Percentiles rank a stretch among this genome's conserved stretches.
Evolutionary conservation across 1,284 basidiomycete species (phyloP).

Genomic region (Cryptococcus amylolentus): DNA sequence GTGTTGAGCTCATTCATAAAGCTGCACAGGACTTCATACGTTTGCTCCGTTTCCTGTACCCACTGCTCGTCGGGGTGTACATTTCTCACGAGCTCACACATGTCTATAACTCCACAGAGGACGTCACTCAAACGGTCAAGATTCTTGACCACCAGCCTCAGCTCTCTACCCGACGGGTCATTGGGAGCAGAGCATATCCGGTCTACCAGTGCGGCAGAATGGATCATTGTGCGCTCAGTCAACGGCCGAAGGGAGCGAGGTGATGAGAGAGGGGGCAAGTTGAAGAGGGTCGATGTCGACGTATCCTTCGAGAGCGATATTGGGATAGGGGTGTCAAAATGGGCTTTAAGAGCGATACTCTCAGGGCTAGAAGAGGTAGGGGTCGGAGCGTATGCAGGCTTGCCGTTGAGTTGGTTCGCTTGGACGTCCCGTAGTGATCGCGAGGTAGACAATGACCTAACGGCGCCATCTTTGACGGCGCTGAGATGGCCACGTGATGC

Average conservation of each 20-base stretch:
- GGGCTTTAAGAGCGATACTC: conserved; percentile 19
- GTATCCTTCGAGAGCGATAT: not conserved
- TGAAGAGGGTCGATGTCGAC: conserved; percentile 39
- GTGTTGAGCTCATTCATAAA: conserved; percentile 99
- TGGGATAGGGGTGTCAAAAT: conserved; percentile 23
- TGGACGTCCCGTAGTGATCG: too few relatives aligned
- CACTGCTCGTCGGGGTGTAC: conserved; percentile 83
- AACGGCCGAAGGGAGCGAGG: conserved; percentile 35
- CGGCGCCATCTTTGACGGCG: too few relatives aligned
- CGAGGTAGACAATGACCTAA: too few relatives aligned
- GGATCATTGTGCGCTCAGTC: conserved; percentile 43
- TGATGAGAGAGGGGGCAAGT: conserved; percentile 34
- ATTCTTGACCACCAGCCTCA: conserved; percentile 84
- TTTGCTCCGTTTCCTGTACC: conserved; percentile 77
- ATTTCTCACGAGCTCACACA: conserved; percentile 89
- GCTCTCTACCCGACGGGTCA: conserved; percentile 54
- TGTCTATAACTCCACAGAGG: conserved; percentile 92
- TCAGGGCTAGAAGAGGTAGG: not conserved
- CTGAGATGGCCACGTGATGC: too few relatives aligned
- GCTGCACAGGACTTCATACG: conserved; percentile 88
- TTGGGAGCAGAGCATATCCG: conserved; percentile 47
- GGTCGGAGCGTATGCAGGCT: too few relatives aligned
- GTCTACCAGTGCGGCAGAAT: conserved; percentile 47
- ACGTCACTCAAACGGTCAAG: conserved; percentile 92
- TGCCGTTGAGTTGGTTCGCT: too few relatives aligned